Base-by-base conservation (phyloP, 2,329 filamentous ascomycete genomes). In the Sporothrix mexicana region DNA sequence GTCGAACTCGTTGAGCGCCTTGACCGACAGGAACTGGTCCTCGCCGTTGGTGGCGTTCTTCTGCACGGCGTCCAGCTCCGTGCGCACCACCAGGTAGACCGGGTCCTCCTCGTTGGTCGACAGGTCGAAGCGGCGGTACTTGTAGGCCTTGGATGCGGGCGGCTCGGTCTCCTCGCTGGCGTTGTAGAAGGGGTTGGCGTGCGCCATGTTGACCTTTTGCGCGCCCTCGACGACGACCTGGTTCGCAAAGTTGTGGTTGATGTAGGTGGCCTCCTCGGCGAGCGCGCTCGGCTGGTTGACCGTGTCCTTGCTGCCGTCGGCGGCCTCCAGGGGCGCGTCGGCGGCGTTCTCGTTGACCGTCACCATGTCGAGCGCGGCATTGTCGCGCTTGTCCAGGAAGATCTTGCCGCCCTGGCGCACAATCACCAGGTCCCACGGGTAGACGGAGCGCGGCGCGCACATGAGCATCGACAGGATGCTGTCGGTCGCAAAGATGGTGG, bases 161-260 rank as follows among this genome's bases (percentile, higher is more conserved):
- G 96, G 94, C 81, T 97, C 95, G 73, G 93, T 94, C 85, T 98
- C 95, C 81, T 97, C 94, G 67, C 92, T 88, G 53, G 94, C 86
- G 83, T 97, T 97, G 88, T 99, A 98, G 90, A 99, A 99, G 79
- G 96, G 96, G 85, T 98, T 98, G 81, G 93, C 91, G 85, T 97
- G 88, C 74, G 90, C 80, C 91, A 98, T 96, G 78, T 93, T 89
- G 76, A 94, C 87, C 87, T 96, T 97, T 85, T 87, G 76, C 75
- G 85, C 88, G 77, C 88, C 92, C 86, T 99, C 96, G 78, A 90
- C 83, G 77, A 99, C 95, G 69, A 97, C 94, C 86, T 99, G 96
- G 83, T 97, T 93, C 78, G 94, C 93, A 83, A 99, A 99, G 87
- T 98, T 97, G 88, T 98, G 96, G 90, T 99, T 99, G 89, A 99